These are phyloP conservation scores for Sequoiadendron giganteum DNA, from an alignment of 75 land plant genomes.

Conservation along the genomic window DNA sequence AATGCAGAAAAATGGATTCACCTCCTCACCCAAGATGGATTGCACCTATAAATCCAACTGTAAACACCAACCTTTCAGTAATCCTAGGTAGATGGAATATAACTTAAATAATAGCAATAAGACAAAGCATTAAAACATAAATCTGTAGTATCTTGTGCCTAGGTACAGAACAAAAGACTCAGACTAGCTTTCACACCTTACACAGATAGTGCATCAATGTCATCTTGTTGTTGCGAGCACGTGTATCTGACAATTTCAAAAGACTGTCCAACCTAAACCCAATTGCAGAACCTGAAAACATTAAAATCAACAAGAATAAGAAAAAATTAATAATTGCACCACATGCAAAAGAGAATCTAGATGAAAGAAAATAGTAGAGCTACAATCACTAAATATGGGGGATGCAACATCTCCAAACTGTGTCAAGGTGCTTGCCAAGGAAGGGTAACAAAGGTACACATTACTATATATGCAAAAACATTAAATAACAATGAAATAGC, in stretches of 20 bases:
- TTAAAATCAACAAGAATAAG: not conserved
- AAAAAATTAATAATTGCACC: not conserved
- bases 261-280: slow-evolving; percentile 97
- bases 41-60: not conserved
- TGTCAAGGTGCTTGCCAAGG: not conserved
- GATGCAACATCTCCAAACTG: not conserved
- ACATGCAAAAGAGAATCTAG: not conserved
- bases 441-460: not conserved
- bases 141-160: not conserved
- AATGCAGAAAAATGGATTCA: not conserved
- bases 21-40: not conserved
- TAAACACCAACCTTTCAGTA: not conserved
- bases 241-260: slow-evolving; percentile 89
- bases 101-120: not conserved
- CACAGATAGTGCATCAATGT: slow-evolving; percentile 98
- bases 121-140: not conserved
- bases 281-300: slow-evolving; percentile 81
- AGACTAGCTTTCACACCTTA: slow-evolving; percentile 42
- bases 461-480: not conserved
- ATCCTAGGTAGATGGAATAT: not conserved
- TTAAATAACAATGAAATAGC: not conserved
- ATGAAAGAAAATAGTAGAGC: not conserved
- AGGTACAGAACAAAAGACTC: not conserved
- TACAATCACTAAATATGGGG: not conserved
- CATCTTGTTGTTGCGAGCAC: slow-evolving; percentile 92